A percentile compares a stretch with the other conserved stretches of the same genome.
These are phyloP conservation scores for Coccomyxa subellipsoidea DNA, from an alignment of 163 green algal species.

Conservation along the genomic window DNA sequence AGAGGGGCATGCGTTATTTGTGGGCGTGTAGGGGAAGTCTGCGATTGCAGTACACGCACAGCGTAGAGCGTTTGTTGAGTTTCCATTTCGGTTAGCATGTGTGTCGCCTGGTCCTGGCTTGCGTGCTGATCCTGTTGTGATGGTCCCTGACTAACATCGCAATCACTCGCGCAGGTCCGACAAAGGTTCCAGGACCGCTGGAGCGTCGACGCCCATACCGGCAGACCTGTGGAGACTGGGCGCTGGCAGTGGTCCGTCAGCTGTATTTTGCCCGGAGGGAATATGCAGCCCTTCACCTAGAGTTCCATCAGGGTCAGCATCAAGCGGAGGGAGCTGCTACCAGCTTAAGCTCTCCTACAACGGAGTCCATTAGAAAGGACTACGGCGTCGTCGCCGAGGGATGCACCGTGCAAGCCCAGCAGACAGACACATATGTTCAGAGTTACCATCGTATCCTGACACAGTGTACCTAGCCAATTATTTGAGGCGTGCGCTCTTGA, in stretches of 20 bases:
- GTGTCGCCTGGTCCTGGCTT: neutral
- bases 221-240: neutral
- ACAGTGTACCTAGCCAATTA: neutral
- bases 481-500: neutral
- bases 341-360: neutral
- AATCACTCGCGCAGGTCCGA: neutral
- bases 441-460: too few species aligned
- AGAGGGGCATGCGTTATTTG: neutral
- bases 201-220: neutral
- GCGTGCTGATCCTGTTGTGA: too few species aligned
- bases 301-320: neutral
- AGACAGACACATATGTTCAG: too few species aligned
- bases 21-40: too few species aligned
- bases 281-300: neutral
- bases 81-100: neutral
- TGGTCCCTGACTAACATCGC: neutral
- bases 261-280: neutral
- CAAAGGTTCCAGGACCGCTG: constrained; percentile 1
- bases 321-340: neutral
- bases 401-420: neutral
- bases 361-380: neutral
- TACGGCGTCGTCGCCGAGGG: neutral
- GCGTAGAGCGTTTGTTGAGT: neutral
- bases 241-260: constrained; percentile 2
- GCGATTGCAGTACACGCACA: too few species aligned